A percentile compares a stretch with the other conserved stretches of the same genome.
phyloP scores from a whole-genome alignment of 2,329 filamentous ascomycete genomes.

The Colletotrichum sp. region DNA sequence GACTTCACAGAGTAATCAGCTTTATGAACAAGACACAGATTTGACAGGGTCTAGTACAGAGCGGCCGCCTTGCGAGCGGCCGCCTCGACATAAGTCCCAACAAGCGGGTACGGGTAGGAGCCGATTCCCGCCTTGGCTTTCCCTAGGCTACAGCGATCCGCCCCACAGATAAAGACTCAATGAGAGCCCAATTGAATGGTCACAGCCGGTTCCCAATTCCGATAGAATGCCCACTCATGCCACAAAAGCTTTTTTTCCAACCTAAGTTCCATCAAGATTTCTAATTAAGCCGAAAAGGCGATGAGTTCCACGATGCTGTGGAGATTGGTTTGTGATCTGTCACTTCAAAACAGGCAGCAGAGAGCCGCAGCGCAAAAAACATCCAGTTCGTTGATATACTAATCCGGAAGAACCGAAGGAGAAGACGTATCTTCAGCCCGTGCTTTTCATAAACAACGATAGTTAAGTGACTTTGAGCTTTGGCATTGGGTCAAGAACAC shows the following conservation, averaged over 20 bases:
- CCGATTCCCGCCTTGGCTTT: neutral
- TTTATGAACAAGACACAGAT: neutral
- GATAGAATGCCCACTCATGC: neutral
- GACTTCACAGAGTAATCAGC: neutral
- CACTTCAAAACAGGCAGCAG: neutral
- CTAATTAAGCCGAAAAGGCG: neutral
- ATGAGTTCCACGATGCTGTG: neutral
- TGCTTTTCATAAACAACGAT: neutral
- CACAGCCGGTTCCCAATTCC: neutral
- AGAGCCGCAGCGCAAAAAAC: neutral
- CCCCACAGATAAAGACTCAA: neutral
- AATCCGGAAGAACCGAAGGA: neutral
- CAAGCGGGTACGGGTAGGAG: neutral
- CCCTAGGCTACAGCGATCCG: neutral
- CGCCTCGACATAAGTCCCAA: neutral
- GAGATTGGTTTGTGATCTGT: neutral
- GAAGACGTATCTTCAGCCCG: neutral
- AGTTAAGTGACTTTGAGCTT: no score
- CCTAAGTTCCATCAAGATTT: neutral
- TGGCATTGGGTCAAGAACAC: neutral
- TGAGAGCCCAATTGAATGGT: neutral
- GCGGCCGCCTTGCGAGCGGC: neutral
- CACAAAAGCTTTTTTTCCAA: neutral
- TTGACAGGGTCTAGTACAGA: neutral
- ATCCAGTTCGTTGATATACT: neutral